phyloP scores from a whole-genome alignment of 768 basidiomycete genomes.

The Leccinum disarticulatum region DNA sequence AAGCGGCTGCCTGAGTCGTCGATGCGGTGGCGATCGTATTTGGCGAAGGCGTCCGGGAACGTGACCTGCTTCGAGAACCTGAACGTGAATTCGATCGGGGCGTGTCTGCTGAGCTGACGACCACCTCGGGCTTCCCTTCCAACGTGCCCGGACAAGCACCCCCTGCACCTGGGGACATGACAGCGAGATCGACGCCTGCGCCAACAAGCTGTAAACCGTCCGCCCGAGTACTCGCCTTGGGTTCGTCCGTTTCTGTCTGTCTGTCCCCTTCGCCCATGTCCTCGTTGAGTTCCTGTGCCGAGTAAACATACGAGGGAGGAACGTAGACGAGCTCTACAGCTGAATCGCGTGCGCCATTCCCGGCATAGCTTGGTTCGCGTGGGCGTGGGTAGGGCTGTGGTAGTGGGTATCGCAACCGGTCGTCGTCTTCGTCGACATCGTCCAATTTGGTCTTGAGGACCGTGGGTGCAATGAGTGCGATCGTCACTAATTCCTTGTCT shows the following conservation, averaged over 20 bases:
- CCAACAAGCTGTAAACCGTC: conserved; percentile 20
- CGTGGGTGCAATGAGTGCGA: conserved; percentile 76
- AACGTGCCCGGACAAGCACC: conserved; percentile 15
- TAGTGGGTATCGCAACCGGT: conserved; percentile 11
- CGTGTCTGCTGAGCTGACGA: conserved; percentile 37
- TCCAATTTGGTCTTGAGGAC: conserved; percentile 77
- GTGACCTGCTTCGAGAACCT: conserved; percentile 38
- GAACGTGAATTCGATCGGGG: conserved; percentile 33
- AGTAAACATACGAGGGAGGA: conserved; percentile 43
- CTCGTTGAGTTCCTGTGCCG: conserved; percentile 18
- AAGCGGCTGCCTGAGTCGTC: conserved; percentile 7
- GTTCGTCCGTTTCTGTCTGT: neutral
- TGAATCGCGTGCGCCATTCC: conserved; percentile 37
- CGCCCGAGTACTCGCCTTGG: conserved; percentile 4
- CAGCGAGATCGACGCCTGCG: conserved; percentile 16
- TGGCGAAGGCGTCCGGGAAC: conserved; percentile 49
- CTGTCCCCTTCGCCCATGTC: conserved; percentile 22
- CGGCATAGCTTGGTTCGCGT: conserved; percentile 7
- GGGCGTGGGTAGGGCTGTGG: conserved; percentile 10
- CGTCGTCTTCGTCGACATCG: conserved; percentile 46
- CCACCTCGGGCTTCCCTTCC: conserved; percentile 27
- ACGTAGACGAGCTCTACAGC: conserved; percentile 75
- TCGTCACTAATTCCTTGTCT: conserved; percentile 60
- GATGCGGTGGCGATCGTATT: conserved; percentile 17
- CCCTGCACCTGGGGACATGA: conserved; percentile 13